Conservation (phyloP, 2,329 filamentous ascomycete species). For the Ascochyta koolunga region DNA sequence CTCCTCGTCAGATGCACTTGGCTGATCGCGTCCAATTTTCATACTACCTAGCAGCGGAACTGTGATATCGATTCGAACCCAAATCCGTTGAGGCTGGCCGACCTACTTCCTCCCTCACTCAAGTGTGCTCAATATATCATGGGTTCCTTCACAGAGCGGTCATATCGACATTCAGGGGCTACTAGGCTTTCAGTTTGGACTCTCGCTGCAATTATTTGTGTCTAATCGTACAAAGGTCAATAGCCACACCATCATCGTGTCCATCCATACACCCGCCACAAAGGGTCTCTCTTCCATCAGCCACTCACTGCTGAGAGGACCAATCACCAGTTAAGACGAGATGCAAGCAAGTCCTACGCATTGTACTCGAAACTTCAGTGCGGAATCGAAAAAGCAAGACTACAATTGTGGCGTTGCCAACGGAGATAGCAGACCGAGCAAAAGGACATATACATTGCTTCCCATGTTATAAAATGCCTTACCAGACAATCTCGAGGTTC, state of each 20-base stretch:
- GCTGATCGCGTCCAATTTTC: not conserved
- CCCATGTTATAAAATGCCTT: conserved; percentile 10
- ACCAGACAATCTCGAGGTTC: not conserved
- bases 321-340: conserved; percentile 24
- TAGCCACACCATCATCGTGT: conserved; percentile 20
- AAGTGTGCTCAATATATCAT: not conserved
- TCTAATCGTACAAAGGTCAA: conserved; percentile 3
- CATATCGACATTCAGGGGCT: not conserved
- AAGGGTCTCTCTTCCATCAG: conserved; percentile 27
- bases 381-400: conserved; percentile 25
- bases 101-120: not conserved
- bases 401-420: not conserved
- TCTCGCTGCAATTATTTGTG: not conserved
- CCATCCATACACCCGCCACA: conserved; percentile 19
- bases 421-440: not conserved
- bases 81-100: not conserved
- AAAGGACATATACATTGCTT: conserved; percentile 13
- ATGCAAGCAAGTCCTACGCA: conserved; percentile 19
- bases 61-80: not conserved
- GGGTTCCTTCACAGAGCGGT: not conserved
- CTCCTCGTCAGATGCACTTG: not conserved
- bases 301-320: conserved; percentile 20
- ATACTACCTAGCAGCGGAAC: too few species aligned
- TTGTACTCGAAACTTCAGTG: conserved; percentile 33
- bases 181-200: not conserved